A percentile compares a stretch with the other conserved stretches of the same genome.
phyloP scores from a whole-genome alignment of 78 protist genomes.

The Polysphondylium violaceum region DNA sequence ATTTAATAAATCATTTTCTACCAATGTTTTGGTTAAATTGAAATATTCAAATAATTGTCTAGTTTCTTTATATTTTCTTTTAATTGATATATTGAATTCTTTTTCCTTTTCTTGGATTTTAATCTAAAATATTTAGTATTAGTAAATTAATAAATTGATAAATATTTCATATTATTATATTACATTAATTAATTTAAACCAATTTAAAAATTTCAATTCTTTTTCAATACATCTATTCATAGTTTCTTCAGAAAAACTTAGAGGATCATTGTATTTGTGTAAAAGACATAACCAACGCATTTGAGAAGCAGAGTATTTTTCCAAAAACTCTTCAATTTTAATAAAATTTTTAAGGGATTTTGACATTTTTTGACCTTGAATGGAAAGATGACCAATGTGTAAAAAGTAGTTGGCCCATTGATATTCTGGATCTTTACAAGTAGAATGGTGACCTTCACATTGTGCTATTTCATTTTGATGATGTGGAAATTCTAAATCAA shows the following conservation, averaged over 20 bases:
- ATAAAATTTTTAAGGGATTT: slow-evolving; percentile 98
- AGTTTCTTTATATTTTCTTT: neutral
- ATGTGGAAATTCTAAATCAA: slow-evolving; percentile 99
- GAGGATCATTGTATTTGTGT: slow-evolving; percentile 19
- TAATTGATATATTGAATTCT: slow-evolving; percentile 5
- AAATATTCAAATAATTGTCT: slow-evolving; percentile 20
- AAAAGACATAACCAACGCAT: slow-evolving; percentile 7
- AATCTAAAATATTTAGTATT: neutral
- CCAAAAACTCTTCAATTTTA: slow-evolving; percentile 90
- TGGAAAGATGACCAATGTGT: slow-evolving; percentile 95
- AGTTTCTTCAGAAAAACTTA: neutral
- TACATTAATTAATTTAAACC: slow-evolving; percentile 5
- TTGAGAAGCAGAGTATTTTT: neutral
- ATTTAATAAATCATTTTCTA: slow-evolving; percentile 19
- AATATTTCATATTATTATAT: neutral
- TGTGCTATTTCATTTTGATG: slow-evolving; percentile 99
- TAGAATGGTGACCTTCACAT: slow-evolving; percentile 88
- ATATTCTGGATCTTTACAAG: neutral
- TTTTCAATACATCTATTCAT: neutral
- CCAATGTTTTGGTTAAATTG: neutral
- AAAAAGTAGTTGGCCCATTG: slow-evolving; percentile 97
- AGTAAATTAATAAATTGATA: neutral
- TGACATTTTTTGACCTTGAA: slow-evolving; percentile 97
- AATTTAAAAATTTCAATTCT: slow-evolving; percentile 9
- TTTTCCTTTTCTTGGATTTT: neutral